Evolutionary conservation across 768 basidiomycete genomes (phyloP), one percentile per base, ranked within the genome.

Genomic region (Boletus sp.): DNA sequence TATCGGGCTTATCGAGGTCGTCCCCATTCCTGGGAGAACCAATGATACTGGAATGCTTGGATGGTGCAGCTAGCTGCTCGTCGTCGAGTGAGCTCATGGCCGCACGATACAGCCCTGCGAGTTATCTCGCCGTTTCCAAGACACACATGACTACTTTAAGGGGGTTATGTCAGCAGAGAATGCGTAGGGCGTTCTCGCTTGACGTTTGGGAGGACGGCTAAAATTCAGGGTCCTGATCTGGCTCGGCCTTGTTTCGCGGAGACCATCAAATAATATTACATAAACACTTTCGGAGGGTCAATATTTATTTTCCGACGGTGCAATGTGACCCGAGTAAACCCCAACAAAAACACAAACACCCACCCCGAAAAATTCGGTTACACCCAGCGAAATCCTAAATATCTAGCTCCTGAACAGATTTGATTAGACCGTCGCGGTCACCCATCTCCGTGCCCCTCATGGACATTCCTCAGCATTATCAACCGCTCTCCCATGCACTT

Each of bases 401-500:
- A 60, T 62, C 55, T 49, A 46, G 43, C 58, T 60, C 64, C 45
- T 58, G 49, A 59, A 53, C 67, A 66, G 53, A 67, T 64, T 62
- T 54, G 58, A 64, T 59, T 34, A 42, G 50, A 23, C 39, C 8
- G 19, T 46, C 46, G 15, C 42, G 47, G 53, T 48, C 39, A 51
- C 33, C 44, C 44, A 47, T 29, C 33, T 43, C 23, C 14, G 47
- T 42, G 25, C 25, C 25, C 47, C 23, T 47, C 55, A 78, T 80
- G 78, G 77, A 88, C 72, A 87, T 87, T 68, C 85, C 86, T 51
- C 87, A 89, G 67, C 85, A 86, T 58, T 88, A 90, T 73, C 87
- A 88, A 57, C 85, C 88, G 27, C 78, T 90, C 62, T 90, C 88
- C 51, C 85, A 88, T 75, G 88, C 88, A 40, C 77, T 90, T 37